Evolutionary conservation across 352 stramenopile species (phyloP), one percentile per base, ranked within the genome.

Genomic region (Phytophthora sp.): DNA sequence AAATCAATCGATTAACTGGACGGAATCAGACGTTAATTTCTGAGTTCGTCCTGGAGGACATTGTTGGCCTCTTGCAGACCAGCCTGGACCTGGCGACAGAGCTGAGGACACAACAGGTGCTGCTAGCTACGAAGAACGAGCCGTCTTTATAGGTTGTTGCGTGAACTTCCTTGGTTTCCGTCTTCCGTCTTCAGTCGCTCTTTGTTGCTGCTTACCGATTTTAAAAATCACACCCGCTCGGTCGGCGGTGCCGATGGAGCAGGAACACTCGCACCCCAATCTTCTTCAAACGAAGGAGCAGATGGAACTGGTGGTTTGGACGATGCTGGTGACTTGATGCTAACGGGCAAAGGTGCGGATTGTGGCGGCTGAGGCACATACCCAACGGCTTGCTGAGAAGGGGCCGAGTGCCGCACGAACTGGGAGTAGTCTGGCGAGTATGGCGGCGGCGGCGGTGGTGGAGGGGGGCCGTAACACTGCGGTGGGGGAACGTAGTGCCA

Each of bases 1-100:
- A 56, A 55, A 62, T 62, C 54, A 55, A 66, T 66, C 58, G 58
- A 66, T 44, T 66, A 66, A 62, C 42, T 41, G 10, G 15, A 18
- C 32, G 13, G 31, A 28, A 37, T 54, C 57, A 64, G 55, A 64
- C 23, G 45, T 31, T 39, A 59, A 58, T 59, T 65, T 64, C 56
- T 65, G 56, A 65, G 44, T 46, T 37, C 48, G 5, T 24, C 4
- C 12, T 11, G 8, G 24, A 5, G 24, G 24, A 35, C 42, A 1
- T 37, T 28, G 17, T 27, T 28, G 38, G n/a, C n/a, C n/a, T 27
- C 38, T 26, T 39, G 8, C 28, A 34, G 6, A n/a, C n/a, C n/a
- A n/a, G n/a, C n/a, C n/a, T n/a, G n/a, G n/a, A n/a, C n/a, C n/a
- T n/a, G n/a, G n/a, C n/a, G n/a, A n/a, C n/a, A n/a, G n/a, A n/a